These are phyloP conservation scores for Nannochloris sp. DNA, from an alignment of 139 green algal species.

Conservation along the genomic window DNA sequence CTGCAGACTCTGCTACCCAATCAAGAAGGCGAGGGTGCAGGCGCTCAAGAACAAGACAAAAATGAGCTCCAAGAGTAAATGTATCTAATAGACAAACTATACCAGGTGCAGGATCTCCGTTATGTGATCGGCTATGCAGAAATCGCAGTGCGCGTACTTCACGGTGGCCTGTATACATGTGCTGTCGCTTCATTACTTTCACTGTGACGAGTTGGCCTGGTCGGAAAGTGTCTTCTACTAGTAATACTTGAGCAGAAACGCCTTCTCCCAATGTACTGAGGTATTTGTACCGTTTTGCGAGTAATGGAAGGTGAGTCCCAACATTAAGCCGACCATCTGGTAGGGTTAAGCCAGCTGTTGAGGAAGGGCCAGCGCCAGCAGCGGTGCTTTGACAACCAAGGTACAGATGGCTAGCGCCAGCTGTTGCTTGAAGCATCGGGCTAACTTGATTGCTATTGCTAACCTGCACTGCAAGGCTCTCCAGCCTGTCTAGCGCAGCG, in stretches of 20 bases:
- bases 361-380: neutral
- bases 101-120: neutral
- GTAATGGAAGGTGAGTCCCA: conserved; percentile 32
- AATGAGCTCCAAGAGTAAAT: conserved; percentile 30
- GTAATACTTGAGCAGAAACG: conserved; percentile 41
- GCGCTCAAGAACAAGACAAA: conserved; percentile 38
- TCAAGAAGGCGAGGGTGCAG: conserved; percentile 35
- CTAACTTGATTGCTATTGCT: neutral
- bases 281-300: conserved; percentile 39
- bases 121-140: conserved; percentile 1
- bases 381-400: neutral
- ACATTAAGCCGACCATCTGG: conserved; percentile 29
- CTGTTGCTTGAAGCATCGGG: neutral
- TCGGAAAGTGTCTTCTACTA: conserved; percentile 56
- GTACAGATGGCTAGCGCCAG: neutral
- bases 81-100: conserved; percentile 28
- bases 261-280: conserved; percentile 32
- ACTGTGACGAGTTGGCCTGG: conserved; percentile 24
- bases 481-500: neutral
- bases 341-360: conserved; percentile 23
- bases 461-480: neutral
- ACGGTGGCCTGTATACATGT: conserved; percentile 5
- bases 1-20: conserved; percentile 17
- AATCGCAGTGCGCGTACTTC: conserved; percentile 31
- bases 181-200: conserved; percentile 35